Evolutionary conservation across 257 asterid genomes (phyloP).

Genomic region (Striga asiatica): DNA sequence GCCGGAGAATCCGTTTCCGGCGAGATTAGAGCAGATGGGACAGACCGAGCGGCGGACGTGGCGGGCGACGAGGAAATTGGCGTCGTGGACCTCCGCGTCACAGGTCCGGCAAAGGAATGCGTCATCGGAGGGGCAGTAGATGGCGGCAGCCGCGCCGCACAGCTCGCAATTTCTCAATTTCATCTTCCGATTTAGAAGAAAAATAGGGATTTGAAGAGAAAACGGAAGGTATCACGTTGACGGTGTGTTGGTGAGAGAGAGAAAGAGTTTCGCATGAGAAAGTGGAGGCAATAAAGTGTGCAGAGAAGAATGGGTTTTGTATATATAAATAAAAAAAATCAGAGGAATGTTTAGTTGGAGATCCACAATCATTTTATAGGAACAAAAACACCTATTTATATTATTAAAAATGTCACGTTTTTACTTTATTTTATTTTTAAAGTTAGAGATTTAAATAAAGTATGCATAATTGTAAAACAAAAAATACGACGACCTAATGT

Average conservation of each 20-base stretch:
- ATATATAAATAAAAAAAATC: neutral
- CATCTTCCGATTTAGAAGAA: neutral
- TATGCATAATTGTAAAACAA: too few relatives aligned
- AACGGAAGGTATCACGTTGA: neutral
- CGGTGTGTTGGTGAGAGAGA: neutral
- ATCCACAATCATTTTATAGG: too few relatives aligned
- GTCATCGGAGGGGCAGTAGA: conserved; percentile 45
- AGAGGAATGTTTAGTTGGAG: too few relatives aligned
- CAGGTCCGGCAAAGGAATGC: conserved; percentile 51
- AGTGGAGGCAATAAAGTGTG: conserved; percentile 1
- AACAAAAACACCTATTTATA: too few relatives aligned
- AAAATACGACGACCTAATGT: too few relatives aligned
- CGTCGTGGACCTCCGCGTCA: conserved; percentile 44
- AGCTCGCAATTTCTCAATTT: conserved; percentile 34
- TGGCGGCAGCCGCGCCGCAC: conserved; percentile 31
- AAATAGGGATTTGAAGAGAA: neutral
- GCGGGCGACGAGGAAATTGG: conserved; percentile 59
- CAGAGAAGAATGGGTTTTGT: conserved; percentile 5
- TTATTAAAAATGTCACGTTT: too few relatives aligned
- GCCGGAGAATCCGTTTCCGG: conserved; percentile 14
- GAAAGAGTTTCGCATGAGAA: neutral
- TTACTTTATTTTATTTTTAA: too few relatives aligned
- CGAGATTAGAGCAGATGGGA: conserved; percentile 15
- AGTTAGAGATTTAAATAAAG: too few relatives aligned
- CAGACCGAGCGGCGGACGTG: conserved; percentile 40